Evolutionary conservation across 2,329 filamentous ascomycete species (phyloP).

Genomic region (Colletotrichum sp.): DNA sequence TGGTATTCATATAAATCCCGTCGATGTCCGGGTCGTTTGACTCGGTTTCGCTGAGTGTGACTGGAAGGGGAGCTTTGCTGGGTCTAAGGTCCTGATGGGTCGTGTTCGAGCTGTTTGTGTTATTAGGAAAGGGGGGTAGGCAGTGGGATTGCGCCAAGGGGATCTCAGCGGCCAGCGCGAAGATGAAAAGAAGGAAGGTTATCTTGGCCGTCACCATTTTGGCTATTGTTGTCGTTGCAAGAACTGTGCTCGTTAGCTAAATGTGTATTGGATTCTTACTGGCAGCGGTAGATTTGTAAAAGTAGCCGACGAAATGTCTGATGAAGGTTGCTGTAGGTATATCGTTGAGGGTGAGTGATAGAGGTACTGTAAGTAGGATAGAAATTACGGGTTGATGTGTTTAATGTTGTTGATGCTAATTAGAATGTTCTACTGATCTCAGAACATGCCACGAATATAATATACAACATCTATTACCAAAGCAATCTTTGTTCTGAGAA

Average conservation of each 20-base stretch:
- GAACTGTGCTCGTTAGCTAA: neutral
- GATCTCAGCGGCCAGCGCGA: neutral
- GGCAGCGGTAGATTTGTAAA: neutral
- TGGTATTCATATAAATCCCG: neutral
- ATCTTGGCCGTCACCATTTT: slow-evolving; percentile 1
- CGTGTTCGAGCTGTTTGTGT: neutral
- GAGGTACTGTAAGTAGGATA: neutral
- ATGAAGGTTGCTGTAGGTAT: neutral
- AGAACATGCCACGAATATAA: neutral
- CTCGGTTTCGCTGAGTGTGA: neutral
- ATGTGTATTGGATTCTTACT: neutral
- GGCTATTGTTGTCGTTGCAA: neutral
- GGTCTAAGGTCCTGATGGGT: neutral
- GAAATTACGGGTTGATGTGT: neutral
- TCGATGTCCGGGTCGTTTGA: neutral
- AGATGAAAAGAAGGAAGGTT: neutral
- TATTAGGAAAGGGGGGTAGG: neutral
- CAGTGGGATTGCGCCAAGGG: neutral
- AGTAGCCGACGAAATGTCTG: neutral
- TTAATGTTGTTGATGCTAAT: neutral
- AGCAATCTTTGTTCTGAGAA: neutral
- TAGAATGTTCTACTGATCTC: neutral
- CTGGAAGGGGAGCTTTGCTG: neutral
- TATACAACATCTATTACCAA: neutral
- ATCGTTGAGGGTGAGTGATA: neutral